Evolutionary conservation across 148 eudicot genomes (phyloP), one percentile per base, ranked within the genome.

Genomic region (Pouteria glomerata): DNA sequence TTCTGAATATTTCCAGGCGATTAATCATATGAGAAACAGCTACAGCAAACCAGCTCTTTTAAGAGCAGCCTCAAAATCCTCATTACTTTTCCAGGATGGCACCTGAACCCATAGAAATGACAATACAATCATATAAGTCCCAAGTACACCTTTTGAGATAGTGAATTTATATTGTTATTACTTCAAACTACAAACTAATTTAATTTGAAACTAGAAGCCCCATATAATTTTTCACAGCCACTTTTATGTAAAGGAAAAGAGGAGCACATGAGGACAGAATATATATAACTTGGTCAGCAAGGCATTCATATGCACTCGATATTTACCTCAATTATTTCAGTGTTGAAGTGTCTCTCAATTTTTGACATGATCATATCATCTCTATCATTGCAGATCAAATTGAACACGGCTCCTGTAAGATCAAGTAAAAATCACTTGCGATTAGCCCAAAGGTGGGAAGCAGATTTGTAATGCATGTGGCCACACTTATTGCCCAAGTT

Each of bases 351-450:
- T 55, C 79, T 69, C 82, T 93, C 98, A 35, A 93, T 90, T 82
- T 88, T 86, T 56, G 61, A 75, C 94, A 93, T 93, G 47, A 90
- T 18, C 74, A 76, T 62, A 21, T 41, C 37, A 69, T 90, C 98
- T 30, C 79, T 79, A 48, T 87, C 86, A 74, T 30, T 58, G 73
- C 83, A 81, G 31, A 90, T 73, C 81, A 93, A 83, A 77, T 93
- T 93, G 68, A 90, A 93, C 18, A 84, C 94, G 65, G 96, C 98
- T 18, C 98, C 98, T 93, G 90, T 57, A 77, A 35, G 51, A 63
- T 83, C 77, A 12, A 81, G 83, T 68, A 82, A 57, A 39, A 31
- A 83, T 77, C 58, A 55, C 2, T 15, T 31, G 30, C 39, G 16
- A 59, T 29, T 59, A 29, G 23, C 39, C n/a, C 1, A 6, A 26